Base-by-base conservation (phyloP, 257 asterid genomes). In the Solanum lycopersicoides region DNA sequence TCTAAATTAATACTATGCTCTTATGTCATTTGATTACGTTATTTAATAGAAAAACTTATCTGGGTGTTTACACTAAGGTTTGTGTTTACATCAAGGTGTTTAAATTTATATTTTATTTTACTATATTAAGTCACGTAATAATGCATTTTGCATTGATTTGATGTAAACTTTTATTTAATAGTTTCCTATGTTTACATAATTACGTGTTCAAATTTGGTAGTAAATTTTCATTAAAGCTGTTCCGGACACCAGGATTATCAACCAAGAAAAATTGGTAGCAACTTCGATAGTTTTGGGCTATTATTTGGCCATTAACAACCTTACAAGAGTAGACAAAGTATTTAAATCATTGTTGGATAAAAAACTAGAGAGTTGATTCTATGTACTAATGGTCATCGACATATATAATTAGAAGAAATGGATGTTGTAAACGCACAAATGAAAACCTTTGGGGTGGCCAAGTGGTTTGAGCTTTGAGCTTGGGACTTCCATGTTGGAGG, bases 161-260 rank as follows among this genome's bases (percentile, higher is more conserved):
- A 7, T 37, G 39, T 37, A 37, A 37, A 37, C 7, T 37, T 6
- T 37, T 37, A 37, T 37, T 63, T 10, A 23, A 23, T 63, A 14
- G 12, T 63, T 10, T 63, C 30, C 15, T 23, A 63, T 63, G 32
- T 63, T 10, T 63, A 63, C 21, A 9, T 50, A 16, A 47, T 47
- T 50, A 15, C 32, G 32, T 23, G 32, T 63, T 63, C 69, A 63
- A 63, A 63, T 3, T 21, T 60, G 28, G 28, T 60, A 21, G 68
- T 12, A 60, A 3, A 3, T 63, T 63, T n/a, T 14, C 32, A 23
- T 12, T 0, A 63, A 63, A 23, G 13, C 3, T 23, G 3, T 3
- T 0, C 0, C 1, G 1, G 14, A 10, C 69, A 60, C 7, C 15
- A 60, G 1, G 3, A 2, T 3, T 69, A n/a, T 65, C 1, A 3